These are phyloP conservation scores for Wallacemonas sp. DNA, from an alignment of 208 protist species.

Conservation along the genomic window DNA sequence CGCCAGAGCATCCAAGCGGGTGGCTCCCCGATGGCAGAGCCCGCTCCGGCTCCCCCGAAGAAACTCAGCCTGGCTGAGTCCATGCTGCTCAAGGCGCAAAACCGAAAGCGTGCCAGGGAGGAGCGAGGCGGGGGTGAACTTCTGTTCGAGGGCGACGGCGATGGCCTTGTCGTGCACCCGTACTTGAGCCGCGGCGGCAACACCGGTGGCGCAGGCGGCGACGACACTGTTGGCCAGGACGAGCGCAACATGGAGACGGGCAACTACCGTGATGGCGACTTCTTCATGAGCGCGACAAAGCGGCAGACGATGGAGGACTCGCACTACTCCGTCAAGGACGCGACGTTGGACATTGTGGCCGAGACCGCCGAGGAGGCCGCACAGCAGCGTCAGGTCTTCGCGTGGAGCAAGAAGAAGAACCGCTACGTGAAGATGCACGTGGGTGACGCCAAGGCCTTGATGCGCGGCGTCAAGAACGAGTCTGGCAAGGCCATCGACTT, in stretches of 20 bases:
- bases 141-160: slow-evolving; percentile 24
- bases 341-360: slow-evolving; percentile 84
- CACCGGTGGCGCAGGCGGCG: too few species aligned
- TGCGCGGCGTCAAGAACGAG: slow-evolving; percentile 92
- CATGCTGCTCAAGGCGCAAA: slow-evolving; percentile 78
- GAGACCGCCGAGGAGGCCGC: slow-evolving; percentile 82
- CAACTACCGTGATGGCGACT: slow-evolving; percentile 76
- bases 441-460: slow-evolving; percentile 86
- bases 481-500: slow-evolving; percentile 91
- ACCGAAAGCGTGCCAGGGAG: slow-evolving; percentile 66
- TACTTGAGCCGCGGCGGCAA: slow-evolving; percentile 1
- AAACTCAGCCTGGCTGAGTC: slow-evolving; percentile 76
- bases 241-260: slow-evolving; percentile 31
- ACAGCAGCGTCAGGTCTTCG: slow-evolving; percentile 87
- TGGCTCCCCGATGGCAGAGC: too few species aligned
- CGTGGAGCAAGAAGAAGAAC: slow-evolving; percentile 94
- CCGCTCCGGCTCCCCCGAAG: slow-evolving; percentile 19
- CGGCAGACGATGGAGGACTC: slow-evolving; percentile 70
- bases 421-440: slow-evolving; percentile 92
- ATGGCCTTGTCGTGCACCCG: slow-evolving; percentile 8
- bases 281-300: slow-evolving; percentile 73
- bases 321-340: slow-evolving; percentile 90
- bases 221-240: slow-evolving; percentile 14
- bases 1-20: too few species aligned
- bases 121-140: slow-evolving; percentile 8